These are phyloP conservation scores for Populus hybrid DNA, from an alignment of 441 rosid species.

Conservation along the genomic window DNA sequence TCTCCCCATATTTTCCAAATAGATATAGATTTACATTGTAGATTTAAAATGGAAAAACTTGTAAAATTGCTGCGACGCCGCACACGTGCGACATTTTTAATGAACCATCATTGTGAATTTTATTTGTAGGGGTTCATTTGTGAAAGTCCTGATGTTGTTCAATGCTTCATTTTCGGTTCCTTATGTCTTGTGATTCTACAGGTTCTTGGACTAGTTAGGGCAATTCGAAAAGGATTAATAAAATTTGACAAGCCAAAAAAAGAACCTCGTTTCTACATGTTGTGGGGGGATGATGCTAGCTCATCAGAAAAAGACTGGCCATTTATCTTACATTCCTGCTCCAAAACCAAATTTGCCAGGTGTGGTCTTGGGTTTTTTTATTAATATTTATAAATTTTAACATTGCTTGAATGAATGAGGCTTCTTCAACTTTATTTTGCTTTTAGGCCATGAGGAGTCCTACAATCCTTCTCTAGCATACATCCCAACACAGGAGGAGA, in stretches of 20 bases:
- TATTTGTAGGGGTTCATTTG: background rate
- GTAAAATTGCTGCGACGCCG: no score
- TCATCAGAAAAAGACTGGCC: constrained; percentile 56
- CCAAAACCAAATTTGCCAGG: constrained; percentile 92
- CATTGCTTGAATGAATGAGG: background rate
- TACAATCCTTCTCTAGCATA: constrained; percentile 88
- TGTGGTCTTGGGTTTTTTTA: constrained; percentile 9
- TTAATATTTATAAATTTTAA: no score
- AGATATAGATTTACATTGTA: no score
- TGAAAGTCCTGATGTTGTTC: background rate
- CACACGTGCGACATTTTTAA: background rate
- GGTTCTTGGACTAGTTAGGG: constrained; percentile 72
- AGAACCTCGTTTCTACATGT: constrained; percentile 53
- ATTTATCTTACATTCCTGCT: constrained; percentile 78
- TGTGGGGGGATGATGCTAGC: constrained; percentile 88
- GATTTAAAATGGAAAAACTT: no score
- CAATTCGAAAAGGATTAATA: constrained; percentile 73
- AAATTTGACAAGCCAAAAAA: constrained; percentile 81
- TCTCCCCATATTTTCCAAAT: no score
- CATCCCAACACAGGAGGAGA: constrained; percentile 91
- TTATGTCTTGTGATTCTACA: constrained; percentile 23
- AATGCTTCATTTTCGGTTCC: constrained; percentile 3
- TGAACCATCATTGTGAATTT: background rate
- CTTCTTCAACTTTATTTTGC: constrained; percentile 1
- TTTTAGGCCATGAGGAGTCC: constrained; percentile 86